These are phyloP conservation scores for Clohesyomyces aquaticus DNA, from an alignment of 495 filamentous ascomycete species.

Conservation along the genomic window DNA sequence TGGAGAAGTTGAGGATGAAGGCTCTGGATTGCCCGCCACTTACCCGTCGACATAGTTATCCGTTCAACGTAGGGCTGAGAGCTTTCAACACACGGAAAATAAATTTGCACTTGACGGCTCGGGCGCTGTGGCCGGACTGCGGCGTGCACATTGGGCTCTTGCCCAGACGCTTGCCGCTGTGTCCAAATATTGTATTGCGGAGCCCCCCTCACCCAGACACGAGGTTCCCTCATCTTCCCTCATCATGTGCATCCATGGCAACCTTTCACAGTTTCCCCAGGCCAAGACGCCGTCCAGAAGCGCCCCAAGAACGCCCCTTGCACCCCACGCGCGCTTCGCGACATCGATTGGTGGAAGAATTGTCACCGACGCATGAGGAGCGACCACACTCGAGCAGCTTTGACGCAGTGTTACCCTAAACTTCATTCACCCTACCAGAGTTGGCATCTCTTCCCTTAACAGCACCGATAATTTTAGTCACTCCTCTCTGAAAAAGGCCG, in stretches of 20 bases:
- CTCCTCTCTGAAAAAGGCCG: conserved; percentile 35
- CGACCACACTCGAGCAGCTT: conserved; percentile 10
- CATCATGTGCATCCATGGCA: not conserved
- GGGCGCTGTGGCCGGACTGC: not conserved
- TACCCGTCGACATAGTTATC: too few relatives aligned
- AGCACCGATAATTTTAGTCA: conserved; percentile 33
- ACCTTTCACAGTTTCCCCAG: conserved; percentile 27
- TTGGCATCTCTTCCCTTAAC: conserved; percentile 16
- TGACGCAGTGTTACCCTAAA: conserved; percentile 22
- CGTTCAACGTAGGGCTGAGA: conserved; percentile 8
- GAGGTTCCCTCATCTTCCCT: too few relatives aligned
- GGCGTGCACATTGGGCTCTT: too few relatives aligned
- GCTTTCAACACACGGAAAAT: conserved; percentile 18
- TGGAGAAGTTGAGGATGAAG: not conserved
- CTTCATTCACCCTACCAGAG: conserved; percentile 30
- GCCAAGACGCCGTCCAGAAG: conserved; percentile 31
- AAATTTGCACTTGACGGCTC: not conserved
- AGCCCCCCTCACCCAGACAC: conserved; percentile 3
- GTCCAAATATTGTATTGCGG: too few relatives aligned
- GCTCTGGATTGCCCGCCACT: conserved; percentile 1
- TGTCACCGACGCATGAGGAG: not conserved
- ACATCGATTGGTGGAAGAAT: conserved; percentile 25
- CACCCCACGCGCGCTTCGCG: conserved; percentile 17
- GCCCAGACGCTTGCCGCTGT: too few relatives aligned
- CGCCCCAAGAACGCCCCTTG: not conserved